A percentile compares a stretch with the other conserved stretches of the same genome.
These are phyloP conservation scores for Aegilops speltoides DNA, from an alignment of 176 grass and related monocot species.

Conservation along the genomic window DNA sequence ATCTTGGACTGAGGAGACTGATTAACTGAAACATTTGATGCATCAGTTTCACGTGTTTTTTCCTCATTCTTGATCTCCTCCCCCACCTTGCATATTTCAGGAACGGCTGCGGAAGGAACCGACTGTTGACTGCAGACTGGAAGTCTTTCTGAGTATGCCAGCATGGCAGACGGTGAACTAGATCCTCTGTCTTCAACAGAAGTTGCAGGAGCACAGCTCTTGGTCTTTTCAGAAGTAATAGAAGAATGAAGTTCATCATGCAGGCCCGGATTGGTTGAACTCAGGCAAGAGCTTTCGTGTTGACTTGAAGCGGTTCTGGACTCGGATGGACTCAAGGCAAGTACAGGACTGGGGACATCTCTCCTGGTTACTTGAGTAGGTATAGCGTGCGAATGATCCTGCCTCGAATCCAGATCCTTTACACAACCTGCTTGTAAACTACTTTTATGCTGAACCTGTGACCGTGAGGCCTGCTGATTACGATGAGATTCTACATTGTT, in stretches of 20 bases:
- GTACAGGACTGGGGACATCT: slow-evolving; percentile 37
- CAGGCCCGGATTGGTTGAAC: slow-evolving; percentile 37
- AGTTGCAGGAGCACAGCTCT: slow-evolving; percentile 40
- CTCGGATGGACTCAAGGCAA: slow-evolving; percentile 50
- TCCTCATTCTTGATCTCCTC: slow-evolving; percentile 36
- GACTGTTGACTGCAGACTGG: slow-evolving; percentile 38
- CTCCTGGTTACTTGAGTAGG: slow-evolving; percentile 33
- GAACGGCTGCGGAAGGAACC: slow-evolving; percentile 26
- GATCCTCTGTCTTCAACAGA: slow-evolving; percentile 52
- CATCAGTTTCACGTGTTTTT: slow-evolving; percentile 38
- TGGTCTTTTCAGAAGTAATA: slow-evolving; percentile 42
- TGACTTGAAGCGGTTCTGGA: slow-evolving; percentile 59
- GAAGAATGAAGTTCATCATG: slow-evolving; percentile 48
- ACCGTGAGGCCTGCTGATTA: slow-evolving; percentile 29
- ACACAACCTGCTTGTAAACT: slow-evolving; percentile 33
- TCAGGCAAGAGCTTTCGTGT: slow-evolving; percentile 48
- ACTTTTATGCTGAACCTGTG: slow-evolving; percentile 36
- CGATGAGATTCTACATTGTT: slow-evolving; percentile 35
- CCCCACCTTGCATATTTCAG: slow-evolving; percentile 41
- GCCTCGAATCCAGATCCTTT: slow-evolving; percentile 42
- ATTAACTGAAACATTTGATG: slow-evolving; percentile 47
- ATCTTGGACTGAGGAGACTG: slow-evolving; percentile 45
- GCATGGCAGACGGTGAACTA: slow-evolving; percentile 38
- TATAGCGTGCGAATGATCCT: slow-evolving; percentile 22
- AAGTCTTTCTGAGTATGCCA: slow-evolving; percentile 43